Conservation (phyloP, 768 basidiomycete genomes). For the Pisolithus tinctorius region DNA sequence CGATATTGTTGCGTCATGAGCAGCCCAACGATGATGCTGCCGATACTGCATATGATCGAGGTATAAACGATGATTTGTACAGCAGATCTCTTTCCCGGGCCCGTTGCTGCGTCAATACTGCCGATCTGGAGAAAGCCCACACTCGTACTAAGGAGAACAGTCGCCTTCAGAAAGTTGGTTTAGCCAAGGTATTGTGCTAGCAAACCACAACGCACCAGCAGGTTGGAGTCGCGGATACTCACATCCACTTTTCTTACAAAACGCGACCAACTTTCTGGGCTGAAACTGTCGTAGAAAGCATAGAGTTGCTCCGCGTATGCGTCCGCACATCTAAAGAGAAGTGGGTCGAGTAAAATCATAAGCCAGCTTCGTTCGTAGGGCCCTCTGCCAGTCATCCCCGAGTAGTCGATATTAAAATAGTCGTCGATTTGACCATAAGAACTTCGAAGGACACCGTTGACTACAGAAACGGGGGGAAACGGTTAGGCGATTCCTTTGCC, state of each 20-base stretch:
- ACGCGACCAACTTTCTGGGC: constrained; percentile 19
- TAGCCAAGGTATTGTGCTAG: not conserved
- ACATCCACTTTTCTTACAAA: constrained; percentile 26
- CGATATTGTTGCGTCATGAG: constrained; percentile 28
- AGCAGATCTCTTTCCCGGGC: constrained; percentile 7
- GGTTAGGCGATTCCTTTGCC: no score
- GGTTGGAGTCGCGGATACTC: constrained; percentile 27
- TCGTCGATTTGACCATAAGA: constrained; percentile 27
- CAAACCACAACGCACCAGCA: constrained; percentile 13
- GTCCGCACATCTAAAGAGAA: constrained; percentile 22
- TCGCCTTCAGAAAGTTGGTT: constrained; percentile 14
- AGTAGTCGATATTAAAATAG: constrained; percentile 24
- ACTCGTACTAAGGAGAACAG: constrained; percentile 21
- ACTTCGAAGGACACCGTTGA: constrained; percentile 21
- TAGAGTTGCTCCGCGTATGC: constrained; percentile 23
- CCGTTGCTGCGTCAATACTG: constrained; percentile 1
- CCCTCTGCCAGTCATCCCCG: not conserved
- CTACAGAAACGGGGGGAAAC: constrained; percentile 2
- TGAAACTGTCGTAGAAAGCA: constrained; percentile 22
- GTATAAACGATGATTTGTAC: constrained; percentile 22
- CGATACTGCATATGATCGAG: constrained; percentile 22
- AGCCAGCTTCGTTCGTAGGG: constrained; percentile 17
- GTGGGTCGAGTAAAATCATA: constrained; percentile 14
- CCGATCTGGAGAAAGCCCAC: constrained; percentile 18
- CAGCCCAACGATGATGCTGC: constrained; percentile 25